Evolutionary conservation across 192 early-diverging fungal species (phyloP).

Genomic region (Umbelopsis sp.): DNA sequence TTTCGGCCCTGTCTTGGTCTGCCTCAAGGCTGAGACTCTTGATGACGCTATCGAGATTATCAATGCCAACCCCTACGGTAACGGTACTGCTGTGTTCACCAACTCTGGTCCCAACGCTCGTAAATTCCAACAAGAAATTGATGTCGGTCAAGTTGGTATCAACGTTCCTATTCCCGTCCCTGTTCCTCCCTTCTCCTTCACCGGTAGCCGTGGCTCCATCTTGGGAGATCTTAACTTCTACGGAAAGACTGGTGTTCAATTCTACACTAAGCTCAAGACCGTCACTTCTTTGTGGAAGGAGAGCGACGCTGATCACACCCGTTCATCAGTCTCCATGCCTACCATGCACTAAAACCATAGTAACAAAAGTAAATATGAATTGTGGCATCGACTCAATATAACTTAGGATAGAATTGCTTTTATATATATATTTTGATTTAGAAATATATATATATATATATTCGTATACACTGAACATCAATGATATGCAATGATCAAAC

Average conservation of each 20-base stretch:
- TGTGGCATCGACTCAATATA: background rate
- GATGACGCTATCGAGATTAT: conserved; percentile 91
- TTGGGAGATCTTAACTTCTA: conserved; percentile 96
- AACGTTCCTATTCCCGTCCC: conserved; percentile 96
- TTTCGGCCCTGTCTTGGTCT: conserved; percentile 92
- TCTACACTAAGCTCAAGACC: conserved; percentile 94
- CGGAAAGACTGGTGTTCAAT: conserved; percentile 72
- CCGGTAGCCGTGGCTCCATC: conserved; percentile 88
- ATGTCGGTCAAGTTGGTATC: conserved; percentile 91
- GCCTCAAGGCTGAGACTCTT: conserved; percentile 79
- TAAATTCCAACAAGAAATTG: conserved; percentile 86
- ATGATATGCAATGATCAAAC: no score
- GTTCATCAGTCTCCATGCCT: conserved; percentile 89
- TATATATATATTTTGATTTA: background rate
- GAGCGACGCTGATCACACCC: conserved; percentile 71
- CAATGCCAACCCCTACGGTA: conserved; percentile 91
- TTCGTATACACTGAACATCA: no score
- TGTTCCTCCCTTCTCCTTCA: conserved; percentile 96
- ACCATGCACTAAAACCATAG: conserved; percentile 58
- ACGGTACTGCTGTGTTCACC: conserved; percentile 88
- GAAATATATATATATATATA: no score
- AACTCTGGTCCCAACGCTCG: conserved; percentile 86
- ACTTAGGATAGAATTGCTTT: background rate
- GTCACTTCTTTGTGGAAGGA: conserved; percentile 92
- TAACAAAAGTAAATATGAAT: background rate